Conservation (phyloP, 164 flowering plant genomes). For the Stephania cephalantha region DNA sequence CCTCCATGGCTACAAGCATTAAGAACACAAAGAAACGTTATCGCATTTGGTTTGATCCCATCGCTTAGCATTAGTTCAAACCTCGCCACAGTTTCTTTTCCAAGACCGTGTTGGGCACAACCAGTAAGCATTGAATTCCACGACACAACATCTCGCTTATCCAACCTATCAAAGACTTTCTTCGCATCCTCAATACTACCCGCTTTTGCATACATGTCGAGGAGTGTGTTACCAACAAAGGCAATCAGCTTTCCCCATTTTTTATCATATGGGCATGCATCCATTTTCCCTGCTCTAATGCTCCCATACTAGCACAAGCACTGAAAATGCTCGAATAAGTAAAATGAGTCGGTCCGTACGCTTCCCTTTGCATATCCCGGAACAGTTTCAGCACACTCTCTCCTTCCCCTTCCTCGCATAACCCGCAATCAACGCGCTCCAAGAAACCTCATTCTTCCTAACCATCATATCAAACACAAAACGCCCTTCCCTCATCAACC, state of each 20-base stretch:
- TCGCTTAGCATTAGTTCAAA: conserved; percentile 47
- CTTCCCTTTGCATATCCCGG: conserved; percentile 44
- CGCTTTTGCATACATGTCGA: conserved; percentile 71
- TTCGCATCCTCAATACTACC: conserved; percentile 59
- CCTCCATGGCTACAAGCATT: conserved; percentile 72
- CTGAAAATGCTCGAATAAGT: conserved; percentile 52
- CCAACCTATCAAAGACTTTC: conserved; percentile 49
- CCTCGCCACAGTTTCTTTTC: conserved; percentile 29
- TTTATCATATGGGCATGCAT: conserved; percentile 63
- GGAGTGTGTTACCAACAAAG: conserved; percentile 53
- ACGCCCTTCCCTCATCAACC: conserved; percentile 40
- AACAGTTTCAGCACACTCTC: conserved; percentile 40
- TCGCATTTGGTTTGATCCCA: conserved; percentile 45
- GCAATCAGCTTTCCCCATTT: conserved; percentile 45
- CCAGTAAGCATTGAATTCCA: conserved; percentile 73
- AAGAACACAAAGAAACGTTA: conserved; percentile 60
- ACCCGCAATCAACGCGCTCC: conserved; percentile 78
- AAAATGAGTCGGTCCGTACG: conserved; percentile 44
- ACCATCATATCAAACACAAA: conserved; percentile 35
- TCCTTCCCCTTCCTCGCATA: conserved; percentile 55
- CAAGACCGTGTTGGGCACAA: conserved; percentile 67
- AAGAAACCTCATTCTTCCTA: conserved; percentile 57
- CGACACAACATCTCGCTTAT: conserved; percentile 44
- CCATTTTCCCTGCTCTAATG: conserved; percentile 70
- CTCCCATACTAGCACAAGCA: conserved; percentile 53